Base-by-base conservation (phyloP, 345 rosid genomes). In the Linum usitatissimum region DNA sequence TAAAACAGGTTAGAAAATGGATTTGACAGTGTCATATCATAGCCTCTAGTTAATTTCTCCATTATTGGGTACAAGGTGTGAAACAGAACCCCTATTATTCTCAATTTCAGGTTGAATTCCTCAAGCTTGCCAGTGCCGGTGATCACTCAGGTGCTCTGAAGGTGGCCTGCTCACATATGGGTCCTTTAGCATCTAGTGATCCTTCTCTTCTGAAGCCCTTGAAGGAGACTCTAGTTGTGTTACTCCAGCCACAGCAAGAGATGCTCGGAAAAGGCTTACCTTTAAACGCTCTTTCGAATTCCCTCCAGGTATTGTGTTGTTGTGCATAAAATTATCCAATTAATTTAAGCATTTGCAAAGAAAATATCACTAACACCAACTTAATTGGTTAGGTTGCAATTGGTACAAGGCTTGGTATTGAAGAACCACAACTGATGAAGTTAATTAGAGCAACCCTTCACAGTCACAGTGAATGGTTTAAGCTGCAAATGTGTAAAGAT, bases 401-500 rank as follows among this genome's bases (percentile, higher is more conserved):
- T n/a, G 83, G 98, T 58, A 76, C 77, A 67, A 84, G 79, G 69
- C 84, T 92, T 28, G 94, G 94, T 59, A 83, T 89, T 45, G 84
- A 92, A 74, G 97, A 92, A 74, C 97, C 98, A 6, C 85, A 78
- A 76, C 84, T 89, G 4, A 87, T 92, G 94, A 89, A 78, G 74
- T 77, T 92, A 72, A 84, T 92, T 72, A 92, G 87, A 76, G 93
- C 91, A 61, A 83, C 87, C 34, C 90, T 92, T 77, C 79, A 87
- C 79, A 78, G 95, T 0, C 97, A 92, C 55, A 77, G 67, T 0
- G 90, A 89, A 72, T 89, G 97, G 96, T 89, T 92, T 75, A 92
- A 89, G 79, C 90, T 89, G 71, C 97, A 92, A 66, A 89, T 87
- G 98, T 92, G 97, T 60, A 82, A 82, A 68, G 95, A 82, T 74